These are phyloP conservation scores for Craspedostauros australis DNA, from an alignment of 108 stramenopile genomes.

Conservation along the genomic window DNA sequence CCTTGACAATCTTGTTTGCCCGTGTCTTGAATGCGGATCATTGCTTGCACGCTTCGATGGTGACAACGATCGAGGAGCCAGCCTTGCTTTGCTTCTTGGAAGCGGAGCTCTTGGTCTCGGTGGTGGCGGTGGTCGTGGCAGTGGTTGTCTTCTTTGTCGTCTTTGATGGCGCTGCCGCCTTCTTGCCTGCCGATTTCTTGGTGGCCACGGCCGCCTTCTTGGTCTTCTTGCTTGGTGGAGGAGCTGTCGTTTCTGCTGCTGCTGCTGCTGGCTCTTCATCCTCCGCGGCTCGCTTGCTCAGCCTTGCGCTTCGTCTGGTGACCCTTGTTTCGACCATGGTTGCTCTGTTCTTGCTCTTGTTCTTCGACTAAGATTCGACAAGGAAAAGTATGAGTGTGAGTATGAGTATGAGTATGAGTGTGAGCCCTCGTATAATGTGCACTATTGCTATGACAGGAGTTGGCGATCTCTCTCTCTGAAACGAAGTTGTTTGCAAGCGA, in stretches of 20 bases:
- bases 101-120: not conserved
- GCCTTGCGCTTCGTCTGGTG: not conserved
- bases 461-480: too few relatives aligned
- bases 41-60: conserved; percentile 81
- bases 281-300: not conserved
- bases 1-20: conserved; percentile 62
- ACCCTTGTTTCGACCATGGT: too few relatives aligned
- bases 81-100: not conserved
- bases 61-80: conserved; percentile 12
- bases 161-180: not conserved
- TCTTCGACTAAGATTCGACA: too few relatives aligned
- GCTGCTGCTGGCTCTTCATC: not conserved
- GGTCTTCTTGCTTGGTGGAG: too few relatives aligned
- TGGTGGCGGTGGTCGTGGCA: not conserved
- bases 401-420: too few relatives aligned
- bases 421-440: too few relatives aligned
- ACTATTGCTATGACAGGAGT: too few relatives aligned
- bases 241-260: not conserved
- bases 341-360: too few relatives aligned
- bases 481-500: too few relatives aligned
- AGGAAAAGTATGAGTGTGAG: too few relatives aligned
- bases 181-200: not conserved
- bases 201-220: conserved; percentile 5
- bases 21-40: conserved; percentile 78
- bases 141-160: not conserved